These are phyloP conservation scores for Rhizopus arrhizus DNA, from an alignment of 371 early-diverging fungal species.

Conservation along the genomic window DNA sequence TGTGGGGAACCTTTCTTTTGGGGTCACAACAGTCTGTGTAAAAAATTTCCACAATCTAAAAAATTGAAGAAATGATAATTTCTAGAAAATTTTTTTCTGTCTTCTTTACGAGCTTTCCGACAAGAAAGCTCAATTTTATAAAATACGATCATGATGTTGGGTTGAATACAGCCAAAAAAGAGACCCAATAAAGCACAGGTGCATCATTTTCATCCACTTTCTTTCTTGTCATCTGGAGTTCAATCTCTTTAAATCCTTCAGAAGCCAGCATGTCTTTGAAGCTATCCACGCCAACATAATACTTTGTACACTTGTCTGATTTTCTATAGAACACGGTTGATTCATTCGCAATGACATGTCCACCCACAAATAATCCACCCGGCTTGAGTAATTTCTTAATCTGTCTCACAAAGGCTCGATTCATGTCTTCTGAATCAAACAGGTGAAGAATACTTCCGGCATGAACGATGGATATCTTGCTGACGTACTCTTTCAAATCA, in stretches of 20 bases:
- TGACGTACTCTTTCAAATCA: conserved; percentile 1
- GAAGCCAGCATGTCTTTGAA: conserved; percentile 22
- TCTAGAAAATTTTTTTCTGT: too few relatives aligned
- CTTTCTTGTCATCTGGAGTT: conserved; percentile 23
- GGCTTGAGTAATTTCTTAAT: conserved; percentile 23
- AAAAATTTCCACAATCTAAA: too few relatives aligned
- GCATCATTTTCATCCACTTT: conserved; percentile 10
- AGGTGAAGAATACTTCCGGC: conserved; percentile 48
- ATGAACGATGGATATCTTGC: conserved; percentile 24
- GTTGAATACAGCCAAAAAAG: conserved; percentile 23
- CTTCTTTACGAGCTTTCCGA: too few relatives aligned
- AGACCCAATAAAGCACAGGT: conserved; percentile 26
- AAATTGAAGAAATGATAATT: too few relatives aligned
- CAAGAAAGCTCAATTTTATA: too few relatives aligned
- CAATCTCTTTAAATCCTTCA: conserved; percentile 29
- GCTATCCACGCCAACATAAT: conserved; percentile 27
- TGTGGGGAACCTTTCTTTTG: too few relatives aligned
- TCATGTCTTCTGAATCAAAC: conserved; percentile 22
- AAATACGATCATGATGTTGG: neutral
- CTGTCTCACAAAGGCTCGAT: conserved; percentile 21
- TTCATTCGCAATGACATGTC: conserved; percentile 36
- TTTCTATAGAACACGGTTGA: conserved; percentile 20
- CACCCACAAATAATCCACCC: conserved; percentile 41
- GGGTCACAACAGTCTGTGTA: too few relatives aligned
- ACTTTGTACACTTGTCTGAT: conserved; percentile 25